phyloP scores from a whole-genome alignment of 805 yeast species.

The Wickerhamiella lipophila region DNA sequence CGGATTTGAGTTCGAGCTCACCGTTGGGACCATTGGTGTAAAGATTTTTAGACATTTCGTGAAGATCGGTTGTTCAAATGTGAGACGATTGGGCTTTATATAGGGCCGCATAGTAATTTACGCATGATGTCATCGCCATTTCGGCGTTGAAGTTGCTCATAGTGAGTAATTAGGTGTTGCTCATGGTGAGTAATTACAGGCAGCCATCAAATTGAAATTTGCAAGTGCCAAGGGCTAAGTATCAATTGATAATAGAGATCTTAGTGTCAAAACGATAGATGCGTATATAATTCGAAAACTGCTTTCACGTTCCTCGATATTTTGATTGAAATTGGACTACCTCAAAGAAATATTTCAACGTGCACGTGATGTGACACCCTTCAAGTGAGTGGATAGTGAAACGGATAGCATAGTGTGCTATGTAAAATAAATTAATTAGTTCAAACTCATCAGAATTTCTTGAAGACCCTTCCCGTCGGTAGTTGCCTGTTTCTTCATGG shows the following conservation, averaged over 20 bases:
- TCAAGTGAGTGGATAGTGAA: background rate
- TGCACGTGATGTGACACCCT: background rate
- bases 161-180: too few relatives aligned
- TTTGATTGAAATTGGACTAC: too few relatives aligned
- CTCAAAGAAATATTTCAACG: too few relatives aligned
- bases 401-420: background rate
- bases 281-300: too few relatives aligned
- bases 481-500: conserved; percentile 81
- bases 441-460: conserved; percentile 66
- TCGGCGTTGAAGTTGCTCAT: too few relatives aligned
- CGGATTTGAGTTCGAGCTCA: background rate
- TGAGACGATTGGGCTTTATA: background rate
- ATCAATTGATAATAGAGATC: too few relatives aligned
- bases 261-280: too few relatives aligned
- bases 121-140: background rate
- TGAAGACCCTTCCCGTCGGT: conserved; percentile 79
- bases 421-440: background rate
- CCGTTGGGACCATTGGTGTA: background rate
- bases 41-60: background rate
- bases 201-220: too few relatives aligned
- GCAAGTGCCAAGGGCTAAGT: too few relatives aligned
- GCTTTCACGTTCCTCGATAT: too few relatives aligned
- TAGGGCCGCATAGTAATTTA: too few relatives aligned
- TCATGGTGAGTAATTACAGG: too few relatives aligned
- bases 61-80: background rate